Evolutionary conservation across 306 rosid genomes (phyloP).

Genomic region (Trifolium subterraneum): DNA sequence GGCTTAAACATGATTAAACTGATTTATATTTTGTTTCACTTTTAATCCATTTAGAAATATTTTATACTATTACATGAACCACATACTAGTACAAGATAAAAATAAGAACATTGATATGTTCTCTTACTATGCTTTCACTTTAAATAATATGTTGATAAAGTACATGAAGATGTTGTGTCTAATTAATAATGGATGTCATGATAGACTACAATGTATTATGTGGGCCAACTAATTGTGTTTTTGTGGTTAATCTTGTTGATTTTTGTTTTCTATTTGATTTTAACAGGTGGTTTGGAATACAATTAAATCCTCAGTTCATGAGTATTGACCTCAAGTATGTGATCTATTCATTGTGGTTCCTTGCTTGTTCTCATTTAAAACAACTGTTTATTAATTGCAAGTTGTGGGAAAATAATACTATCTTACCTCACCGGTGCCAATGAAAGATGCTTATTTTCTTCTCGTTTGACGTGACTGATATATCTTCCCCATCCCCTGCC

Average conservation of each 20-base stretch:
- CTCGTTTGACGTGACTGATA: no score
- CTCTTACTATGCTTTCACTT: neutral
- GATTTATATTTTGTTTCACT: conserved; percentile 1
- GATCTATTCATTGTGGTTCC: conserved; percentile 42
- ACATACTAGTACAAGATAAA: neutral
- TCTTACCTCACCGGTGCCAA: no score
- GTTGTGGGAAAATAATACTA: no score
- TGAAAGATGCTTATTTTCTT: no score
- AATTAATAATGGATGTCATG: neutral
- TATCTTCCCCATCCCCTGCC: no score
- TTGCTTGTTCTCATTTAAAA: conserved; percentile 28
- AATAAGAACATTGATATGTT: conserved; percentile 14
- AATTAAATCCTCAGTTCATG: conserved; percentile 91
- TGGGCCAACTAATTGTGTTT: conserved; percentile 2
- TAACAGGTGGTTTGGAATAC: conserved; percentile 95
- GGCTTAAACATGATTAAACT: neutral
- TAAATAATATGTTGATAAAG: neutral
- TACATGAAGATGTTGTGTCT: neutral
- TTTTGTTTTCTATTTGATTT: conserved; percentile 38
- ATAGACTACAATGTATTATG: neutral
- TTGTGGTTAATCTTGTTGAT: conserved; percentile 33
- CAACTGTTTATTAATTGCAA: conserved; percentile 18
- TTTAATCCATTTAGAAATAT: neutral
- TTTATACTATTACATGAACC: neutral
- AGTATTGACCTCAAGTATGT: conserved; percentile 97